Evolutionary conservation across 805 yeast species (phyloP), one percentile per base, ranked within the genome.

Genomic region (Naumovozyma baii): DNA sequence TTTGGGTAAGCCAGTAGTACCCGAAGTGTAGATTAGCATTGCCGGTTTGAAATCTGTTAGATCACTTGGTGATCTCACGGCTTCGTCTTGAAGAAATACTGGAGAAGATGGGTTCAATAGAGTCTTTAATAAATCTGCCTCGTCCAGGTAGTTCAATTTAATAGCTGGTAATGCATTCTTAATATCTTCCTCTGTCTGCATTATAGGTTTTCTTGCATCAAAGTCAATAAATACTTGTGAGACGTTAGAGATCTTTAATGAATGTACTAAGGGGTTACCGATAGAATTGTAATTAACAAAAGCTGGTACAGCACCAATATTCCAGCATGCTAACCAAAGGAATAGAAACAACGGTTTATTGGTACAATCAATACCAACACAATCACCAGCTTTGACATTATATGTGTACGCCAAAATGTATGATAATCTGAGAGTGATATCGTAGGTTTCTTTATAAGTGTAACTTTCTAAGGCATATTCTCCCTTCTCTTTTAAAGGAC

Each of bases 1-100:
- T 61, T 88, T 88, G 13, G 97, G 96, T 45, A 88, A 64, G 0
- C 96, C 96, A 0, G 96, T 85, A 5, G 96, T 90, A 31, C 97
- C 97, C 0, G 95, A 83, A 0, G 97, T 88, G 60, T 80, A 88
- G 38, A 88, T 84, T 48, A 84, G 70, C 47, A 80, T 72, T 16
- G 83, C 79, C 3, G 90, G 73, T 40, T 76, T 73, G 48, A 68
- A 73, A 55, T 80, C 81, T 10, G 67, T 60, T 38, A 77, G 76
- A 7, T 62, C 61, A 4, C 38, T 34, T 7, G 75, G 73, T 47
- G 83, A 73, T 61, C 95, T 73, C 8, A 74, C 61, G 7, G 61
- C 49, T 49, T 78, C 78, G 0, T 68, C 62, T 41, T 80, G 76
- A 54, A 88, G 62, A 54, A 74, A 69, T 54, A 63, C 58, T 14